These are phyloP conservation scores for Boletus bicolor DNA, from an alignment of 768 basidiomycete genomes.

Conservation along the genomic window DNA sequence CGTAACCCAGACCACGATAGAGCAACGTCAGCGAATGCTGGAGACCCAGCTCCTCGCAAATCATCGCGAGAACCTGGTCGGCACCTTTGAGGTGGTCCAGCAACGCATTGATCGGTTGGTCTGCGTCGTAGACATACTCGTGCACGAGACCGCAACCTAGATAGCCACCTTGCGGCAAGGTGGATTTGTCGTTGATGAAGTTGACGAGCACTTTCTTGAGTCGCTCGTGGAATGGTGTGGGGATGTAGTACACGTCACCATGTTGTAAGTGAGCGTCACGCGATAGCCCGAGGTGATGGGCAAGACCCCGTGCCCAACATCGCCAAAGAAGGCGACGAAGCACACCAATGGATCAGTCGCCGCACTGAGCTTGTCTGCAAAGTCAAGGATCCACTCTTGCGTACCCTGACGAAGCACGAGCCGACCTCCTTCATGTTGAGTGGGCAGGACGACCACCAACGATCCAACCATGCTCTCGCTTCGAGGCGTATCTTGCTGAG, in stretches of 20 bases:
- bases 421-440: constrained; percentile 13
- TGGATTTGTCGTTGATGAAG: constrained; percentile 24
- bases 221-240: background rate
- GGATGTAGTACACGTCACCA: background rate
- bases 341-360: constrained; percentile 13
- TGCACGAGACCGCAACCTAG: constrained; percentile 36
- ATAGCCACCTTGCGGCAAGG: constrained; percentile 32
- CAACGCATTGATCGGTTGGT: too few relatives aligned
- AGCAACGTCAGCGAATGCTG: background rate
- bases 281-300: constrained; percentile 40
- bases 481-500: constrained; percentile 35
- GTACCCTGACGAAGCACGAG: background rate
- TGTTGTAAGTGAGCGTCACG: constrained; percentile 43
- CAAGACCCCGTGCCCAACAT: constrained; percentile 45
- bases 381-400: background rate
- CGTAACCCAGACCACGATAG: too few relatives aligned
- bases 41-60: background rate
- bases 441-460: constrained; percentile 49
- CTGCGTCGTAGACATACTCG: constrained; percentile 21
- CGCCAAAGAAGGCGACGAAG: constrained; percentile 41
- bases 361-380: background rate
- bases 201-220: background rate
- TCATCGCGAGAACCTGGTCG: background rate
- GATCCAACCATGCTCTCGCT: constrained; percentile 47
- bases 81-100: background rate